A percentile compares a stretch with the other conserved stretches of the same genome.
These are phyloP conservation scores for Candida khao-thaluensis DNA, from an alignment of 805 yeast genomes.

Conservation along the genomic window DNA sequence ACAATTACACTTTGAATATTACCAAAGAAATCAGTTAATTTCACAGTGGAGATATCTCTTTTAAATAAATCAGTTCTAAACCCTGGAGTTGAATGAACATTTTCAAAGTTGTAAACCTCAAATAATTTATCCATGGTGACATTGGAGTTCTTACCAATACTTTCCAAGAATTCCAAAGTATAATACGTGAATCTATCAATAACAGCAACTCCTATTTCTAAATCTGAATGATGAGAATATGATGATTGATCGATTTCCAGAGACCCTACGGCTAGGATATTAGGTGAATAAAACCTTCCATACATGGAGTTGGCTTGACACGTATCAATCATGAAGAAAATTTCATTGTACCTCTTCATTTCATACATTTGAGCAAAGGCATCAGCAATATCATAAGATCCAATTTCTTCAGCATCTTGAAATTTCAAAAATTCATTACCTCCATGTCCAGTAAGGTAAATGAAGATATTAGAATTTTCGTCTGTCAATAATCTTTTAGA, in stretches of 20 bases:
- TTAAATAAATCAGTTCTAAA: slow-evolving; percentile 75
- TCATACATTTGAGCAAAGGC: slow-evolving; percentile 97
- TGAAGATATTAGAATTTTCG: slow-evolving; percentile 89
- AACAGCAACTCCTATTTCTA: slow-evolving; percentile 95
- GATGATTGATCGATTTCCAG: slow-evolving; percentile 85
- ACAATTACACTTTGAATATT: slow-evolving; percentile 77
- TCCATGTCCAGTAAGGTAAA: slow-evolving; percentile 97
- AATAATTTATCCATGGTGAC: slow-evolving; percentile 80
- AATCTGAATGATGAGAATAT: slow-evolving; percentile 93
- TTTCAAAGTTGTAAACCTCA: slow-evolving; percentile 77
- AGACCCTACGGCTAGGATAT: slow-evolving; percentile 89
- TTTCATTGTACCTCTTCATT: slow-evolving; percentile 91
- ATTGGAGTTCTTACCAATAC: slow-evolving; percentile 70
- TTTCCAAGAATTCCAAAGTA: slow-evolving; percentile 84
- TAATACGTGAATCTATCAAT: slow-evolving; percentile 95
- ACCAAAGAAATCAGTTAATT: slow-evolving; percentile 92
- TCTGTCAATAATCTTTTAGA: slow-evolving; percentile 89
- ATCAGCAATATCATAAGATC: slow-evolving; percentile 93
- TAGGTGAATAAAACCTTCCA: slow-evolving; percentile 87
- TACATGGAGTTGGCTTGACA: slow-evolving; percentile 99
- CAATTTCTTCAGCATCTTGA: slow-evolving; percentile 97
- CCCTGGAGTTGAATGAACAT: slow-evolving; percentile 93
- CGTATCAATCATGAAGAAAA: slow-evolving; percentile 96
- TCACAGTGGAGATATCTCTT: slow-evolving; percentile 64
- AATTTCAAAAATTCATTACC: slow-evolving; percentile 96